A percentile compares a stretch with the other conserved stretches of the same genome.
Conservation (phyloP, 345 rosid species). For the Zanthoxylum bungeanum region DNA sequence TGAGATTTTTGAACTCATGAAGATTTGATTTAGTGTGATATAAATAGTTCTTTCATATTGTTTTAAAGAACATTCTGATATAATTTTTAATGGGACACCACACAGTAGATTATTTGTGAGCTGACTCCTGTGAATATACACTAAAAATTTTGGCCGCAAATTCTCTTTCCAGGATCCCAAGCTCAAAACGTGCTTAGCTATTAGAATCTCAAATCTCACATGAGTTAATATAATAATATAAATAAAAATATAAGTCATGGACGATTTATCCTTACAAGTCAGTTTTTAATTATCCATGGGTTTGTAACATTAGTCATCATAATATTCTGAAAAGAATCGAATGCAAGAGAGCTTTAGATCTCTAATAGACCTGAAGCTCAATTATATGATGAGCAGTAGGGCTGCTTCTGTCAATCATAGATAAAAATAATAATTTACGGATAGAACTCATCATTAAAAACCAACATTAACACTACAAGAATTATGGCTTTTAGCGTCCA, state of each 20-base stretch:
- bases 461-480: too few relatives aligned
- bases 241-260: too few relatives aligned
- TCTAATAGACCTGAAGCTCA: conserved; percentile 30
- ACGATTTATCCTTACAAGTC: too few relatives aligned
- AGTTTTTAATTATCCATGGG: too few relatives aligned
- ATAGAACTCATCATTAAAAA: too few relatives aligned
- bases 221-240: too few relatives aligned
- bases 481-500: too few relatives aligned
- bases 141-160: neutral
- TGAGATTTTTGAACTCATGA: neutral
- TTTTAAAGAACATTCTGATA: neutral
- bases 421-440: too few relatives aligned
- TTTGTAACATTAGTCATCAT: too few relatives aligned
- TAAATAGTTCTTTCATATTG: neutral
- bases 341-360: conserved; percentile 53
- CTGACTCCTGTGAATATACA: too few relatives aligned
- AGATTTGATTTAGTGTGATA: neutral
- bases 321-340: conserved; percentile 32
- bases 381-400: conserved; percentile 39
- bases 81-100: neutral
- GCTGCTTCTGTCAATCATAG: conserved; percentile 46
- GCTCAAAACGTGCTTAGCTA: conserved; percentile 1
- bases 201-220: too few relatives aligned
- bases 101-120: too few relatives aligned
- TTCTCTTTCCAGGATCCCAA: conserved; percentile 20